phyloP scores from a whole-genome alignment of 805 yeast genomes.

The Yamadazyma paraphyllophila region DNA sequence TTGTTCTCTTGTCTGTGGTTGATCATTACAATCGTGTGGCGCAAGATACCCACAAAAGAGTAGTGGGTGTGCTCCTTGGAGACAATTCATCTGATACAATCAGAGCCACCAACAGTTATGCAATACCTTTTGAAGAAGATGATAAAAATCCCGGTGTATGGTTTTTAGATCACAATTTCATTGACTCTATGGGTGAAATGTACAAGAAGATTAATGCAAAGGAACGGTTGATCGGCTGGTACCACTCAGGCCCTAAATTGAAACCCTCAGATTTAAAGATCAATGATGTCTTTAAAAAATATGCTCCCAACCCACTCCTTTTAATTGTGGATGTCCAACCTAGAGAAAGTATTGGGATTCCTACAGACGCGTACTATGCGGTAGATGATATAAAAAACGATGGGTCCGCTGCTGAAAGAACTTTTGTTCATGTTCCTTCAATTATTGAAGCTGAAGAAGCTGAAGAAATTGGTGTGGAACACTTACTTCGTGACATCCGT shows the following conservation, averaged over 20 bases:
- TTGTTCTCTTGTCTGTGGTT: conserved; percentile 88
- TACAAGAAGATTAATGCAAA: conserved; percentile 96
- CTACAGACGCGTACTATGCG: conserved; percentile 92
- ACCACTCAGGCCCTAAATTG: conserved; percentile 95
- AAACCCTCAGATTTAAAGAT: conserved; percentile 85
- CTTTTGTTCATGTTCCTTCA: conserved; percentile 91
- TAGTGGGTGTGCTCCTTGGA: conserved; percentile 92
- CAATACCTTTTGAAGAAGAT: conserved; percentile 97
- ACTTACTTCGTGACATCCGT: conserved; percentile 86
- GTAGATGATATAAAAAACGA: conserved; percentile 95
- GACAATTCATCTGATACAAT: conserved; percentile 59
- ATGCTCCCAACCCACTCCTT: conserved; percentile 76
- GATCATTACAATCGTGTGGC: conserved; percentile 93
- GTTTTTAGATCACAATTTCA: conserved; percentile 95
- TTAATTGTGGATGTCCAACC: conserved; percentile 92
- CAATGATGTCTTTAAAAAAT: conserved; percentile 82
- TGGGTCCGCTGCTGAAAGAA: conserved; percentile 88
- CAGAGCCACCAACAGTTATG: conserved; percentile 87
- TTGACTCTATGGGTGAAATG: conserved; percentile 97
- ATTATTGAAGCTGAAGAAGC: conserved; percentile 97
- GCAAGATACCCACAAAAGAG: conserved; percentile 68
- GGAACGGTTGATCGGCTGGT: conserved; percentile 98
- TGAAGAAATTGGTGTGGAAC: conserved; percentile 99
- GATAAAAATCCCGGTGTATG: conserved; percentile 87
- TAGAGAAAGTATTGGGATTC: conserved; percentile 68